A percentile compares a stretch with the other conserved stretches of the same genome.
These are phyloP conservation scores for Eustoma russellianum DNA, from an alignment of 257 asterid genomes.

Conservation along the genomic window DNA sequence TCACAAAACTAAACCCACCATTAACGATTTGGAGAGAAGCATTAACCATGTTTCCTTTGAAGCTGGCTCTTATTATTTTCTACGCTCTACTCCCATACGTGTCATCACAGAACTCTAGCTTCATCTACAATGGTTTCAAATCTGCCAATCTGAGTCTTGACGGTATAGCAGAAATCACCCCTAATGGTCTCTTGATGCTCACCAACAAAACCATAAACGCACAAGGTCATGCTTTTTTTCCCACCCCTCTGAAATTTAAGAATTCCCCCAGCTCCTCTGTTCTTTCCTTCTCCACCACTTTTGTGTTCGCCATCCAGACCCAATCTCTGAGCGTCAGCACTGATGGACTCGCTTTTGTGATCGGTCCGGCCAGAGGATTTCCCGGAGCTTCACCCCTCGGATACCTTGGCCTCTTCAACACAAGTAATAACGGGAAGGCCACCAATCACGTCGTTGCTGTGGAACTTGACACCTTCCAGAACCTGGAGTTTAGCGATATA, in stretches of 20 bases:
- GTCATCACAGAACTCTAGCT: not conserved
- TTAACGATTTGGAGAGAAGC: too few species aligned
- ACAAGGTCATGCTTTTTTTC: constrained; percentile 12
- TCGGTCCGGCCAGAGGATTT: constrained; percentile 12
- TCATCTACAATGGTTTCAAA: constrained; percentile 15
- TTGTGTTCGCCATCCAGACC: constrained; percentile 15
- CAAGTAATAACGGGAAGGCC: constrained; percentile 4
- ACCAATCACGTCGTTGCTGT: constrained; percentile 15
- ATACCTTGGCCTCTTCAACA: constrained; percentile 16
- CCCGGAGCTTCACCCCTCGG: constrained; percentile 1
- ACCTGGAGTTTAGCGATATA: constrained; percentile 7
- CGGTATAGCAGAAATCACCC: constrained; percentile 12
- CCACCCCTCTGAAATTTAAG: constrained; percentile 12
- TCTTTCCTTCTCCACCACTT: constrained; percentile 20
- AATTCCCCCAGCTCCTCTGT: constrained; percentile 1
- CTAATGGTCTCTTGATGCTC: constrained; percentile 14
- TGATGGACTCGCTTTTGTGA: constrained; percentile 14
- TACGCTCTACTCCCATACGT: not conserved
- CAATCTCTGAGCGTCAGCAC: constrained; percentile 6
- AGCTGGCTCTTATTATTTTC: not conserved
- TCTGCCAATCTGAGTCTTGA: constrained; percentile 11
- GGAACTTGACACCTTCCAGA: constrained; percentile 19
- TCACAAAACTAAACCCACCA: too few species aligned
- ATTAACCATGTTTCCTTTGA: too few species aligned
- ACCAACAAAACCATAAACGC: not conserved